Evolutionary conservation across 345 rosid species (phyloP), one percentile per base, ranked within the genome.

Genomic region (Eucalyptus shirleyi): DNA sequence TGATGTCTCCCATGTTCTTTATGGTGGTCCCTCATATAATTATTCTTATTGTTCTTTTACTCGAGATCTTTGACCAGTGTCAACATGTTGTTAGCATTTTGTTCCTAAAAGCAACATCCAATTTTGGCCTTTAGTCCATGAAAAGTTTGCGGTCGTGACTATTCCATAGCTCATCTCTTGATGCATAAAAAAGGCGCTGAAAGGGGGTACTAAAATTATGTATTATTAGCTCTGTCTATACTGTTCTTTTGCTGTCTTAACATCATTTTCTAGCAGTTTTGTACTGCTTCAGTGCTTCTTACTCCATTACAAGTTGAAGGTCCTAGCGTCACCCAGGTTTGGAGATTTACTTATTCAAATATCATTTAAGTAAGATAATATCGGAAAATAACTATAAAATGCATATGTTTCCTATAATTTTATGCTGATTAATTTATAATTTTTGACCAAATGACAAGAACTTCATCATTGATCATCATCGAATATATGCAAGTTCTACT

Each of bases 191-290:
- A 24, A 60, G 67, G 67, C 8, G 0, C 67, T 6, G 67, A 60
- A 60, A 1, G 1, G n/a, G n/a, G 32, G 32, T 60, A 12, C 0
- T 26, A 5, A 60, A 60, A 12, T 28, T 28, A 0, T 0, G n/a
- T 60, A 60, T 11, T 24, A 12, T 60, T 60, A 28, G 67, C 16
- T 28, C 32, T 28, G 7, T 28, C 32, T 12, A 12, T 26, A 5
- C 12, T 60, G 67, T 0, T 60, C 32, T 26, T 60, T 60, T 1
- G 67, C 67, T 12, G n/a, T 60, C n/a, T 60, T 60, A 28, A 60
- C 32, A 1, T 1, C 8, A 28, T 28, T 60, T 26, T 60, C 8
- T 11, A 11, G 67, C 67, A 12, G 30, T 26, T 59, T 59, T 5
- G 67, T 26, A 12, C 15, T 26, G 67, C 67, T 59, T 59, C 67